Conservation (phyloP, 179 eudicot genomes). For the Nepenthes alata region DNA sequence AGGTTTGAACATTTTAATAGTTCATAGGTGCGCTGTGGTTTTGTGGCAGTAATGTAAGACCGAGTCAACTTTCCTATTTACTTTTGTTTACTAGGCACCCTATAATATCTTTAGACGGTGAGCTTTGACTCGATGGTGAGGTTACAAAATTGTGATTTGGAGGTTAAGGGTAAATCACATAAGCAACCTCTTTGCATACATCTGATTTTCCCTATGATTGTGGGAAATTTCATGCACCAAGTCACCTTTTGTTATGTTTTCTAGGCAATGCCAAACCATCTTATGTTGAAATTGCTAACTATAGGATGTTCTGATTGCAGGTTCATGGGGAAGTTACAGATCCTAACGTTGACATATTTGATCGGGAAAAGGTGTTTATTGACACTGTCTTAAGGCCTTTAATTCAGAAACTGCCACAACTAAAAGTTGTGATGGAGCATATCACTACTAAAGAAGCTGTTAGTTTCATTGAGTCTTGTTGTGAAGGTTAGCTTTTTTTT, state of each 20-base stretch:
- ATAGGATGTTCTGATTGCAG: conserved; percentile 22
- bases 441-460: conserved; percentile 89
- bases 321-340: conserved; percentile 99
- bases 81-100: no score
- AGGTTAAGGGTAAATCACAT: no score
- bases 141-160: no score
- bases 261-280: not conserved
- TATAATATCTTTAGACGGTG: no score
- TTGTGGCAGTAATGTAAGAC: no score
- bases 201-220: not conserved
- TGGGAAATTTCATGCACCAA: no score
- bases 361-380: conserved; percentile 82
- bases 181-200: not conserved
- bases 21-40: no score
- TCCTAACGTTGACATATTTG: conserved; percentile 74
- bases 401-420: conserved; percentile 54
- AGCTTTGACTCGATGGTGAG: no score
- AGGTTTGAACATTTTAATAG: no score
- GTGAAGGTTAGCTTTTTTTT: conserved; percentile 35
- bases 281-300: not conserved
- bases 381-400: conserved; percentile 70
- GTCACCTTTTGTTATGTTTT: not conserved
- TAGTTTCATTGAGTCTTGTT: conserved; percentile 62
- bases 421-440: conserved; percentile 98
- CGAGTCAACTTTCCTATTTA: no score